Evolutionary conservation across 306 rosid genomes (phyloP), one percentile per base, ranked within the genome.

Genomic region (Lathyrus sativus): DNA sequence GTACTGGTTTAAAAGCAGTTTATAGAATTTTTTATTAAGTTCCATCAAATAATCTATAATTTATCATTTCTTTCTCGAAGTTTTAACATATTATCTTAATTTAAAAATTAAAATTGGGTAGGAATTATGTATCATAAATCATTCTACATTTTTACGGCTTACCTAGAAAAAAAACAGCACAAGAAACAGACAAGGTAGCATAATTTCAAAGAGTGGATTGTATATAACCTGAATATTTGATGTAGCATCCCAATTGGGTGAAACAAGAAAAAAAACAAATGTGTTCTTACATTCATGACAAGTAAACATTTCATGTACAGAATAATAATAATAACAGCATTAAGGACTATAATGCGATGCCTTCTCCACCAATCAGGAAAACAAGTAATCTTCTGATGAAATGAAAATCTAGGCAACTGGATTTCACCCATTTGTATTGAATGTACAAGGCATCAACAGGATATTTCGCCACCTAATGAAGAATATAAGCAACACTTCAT

Each of bases 381-480:
- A 86, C 69, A 57, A 60, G 74, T 43, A 63, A 71, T 78, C 75
- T 74, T 57, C 55, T 64, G 67, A 55, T 68, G 29, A 78, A 84
- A 72, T 74, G 79, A 74, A 73, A 70, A 70, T 75, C 85, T 82
- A 72, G 70, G 60, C 74, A 67, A 82, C 89, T 81, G 72, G 79
- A 73, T 77, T 77, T 75, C 75, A 65, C 72, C 86, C 78, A 83
- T 82, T 69, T 53, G 84, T 86, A 43, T 82, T 71, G 73, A 72
- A 82, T 84, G 84, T 86, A 89, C 87, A 89, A 71, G 77, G 83
- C 84, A 85, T 80, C 84, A 59, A 46, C 80, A 67, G 68, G 78
- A 80, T 57, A 48, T 74, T 66, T 67, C 3, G 29, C 67, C 44
- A 11, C 80, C 80, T 68, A 67, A 71, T 68, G 68, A 72, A 68